These are phyloP conservation scores for Pseudozyma pruni DNA, from an alignment of 1,284 basidiomycete species.

Conservation along the genomic window DNA sequence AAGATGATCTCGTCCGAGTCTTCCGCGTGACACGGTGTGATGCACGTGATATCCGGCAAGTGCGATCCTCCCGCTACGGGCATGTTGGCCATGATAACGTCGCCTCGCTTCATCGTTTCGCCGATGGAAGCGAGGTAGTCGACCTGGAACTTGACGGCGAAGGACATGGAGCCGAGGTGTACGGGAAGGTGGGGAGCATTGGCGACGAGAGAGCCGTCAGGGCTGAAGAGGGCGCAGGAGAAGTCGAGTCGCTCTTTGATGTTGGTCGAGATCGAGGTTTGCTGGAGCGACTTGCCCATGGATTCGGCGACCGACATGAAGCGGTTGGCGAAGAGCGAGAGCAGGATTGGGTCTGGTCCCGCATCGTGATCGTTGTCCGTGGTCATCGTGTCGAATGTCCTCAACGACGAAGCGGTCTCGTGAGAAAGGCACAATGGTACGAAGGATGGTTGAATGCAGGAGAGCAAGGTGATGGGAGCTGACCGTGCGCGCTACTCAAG, in stretches of 20 bases:
- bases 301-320: conserved; percentile 93
- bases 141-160: conserved; percentile 90
- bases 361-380: conserved; percentile 20
- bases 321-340: conserved; percentile 88
- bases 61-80: conserved; percentile 82
- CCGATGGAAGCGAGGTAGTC: conserved; percentile 72
- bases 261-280: conserved; percentile 89
- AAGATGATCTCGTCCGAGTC: conserved; percentile 79
- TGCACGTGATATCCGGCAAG: conserved; percentile 81
- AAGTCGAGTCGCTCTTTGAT: conserved; percentile 90
- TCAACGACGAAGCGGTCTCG: neutral
- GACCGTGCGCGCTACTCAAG: neutral
- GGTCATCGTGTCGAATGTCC: conserved; percentile 5
- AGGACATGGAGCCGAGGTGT: conserved; percentile 72
- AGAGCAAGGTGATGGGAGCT: neutral
- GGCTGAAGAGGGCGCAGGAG: conserved; percentile 86
- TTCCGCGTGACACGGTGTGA: conserved; percentile 84
- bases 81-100: conserved; percentile 90
- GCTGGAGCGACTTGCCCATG: conserved; percentile 85
- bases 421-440: too few species aligned
- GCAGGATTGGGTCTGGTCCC: conserved; percentile 81
- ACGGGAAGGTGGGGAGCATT: conserved; percentile 85
- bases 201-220: conserved; percentile 88
- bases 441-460: too few species aligned
- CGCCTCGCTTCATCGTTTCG: conserved; percentile 76